phyloP scores from a whole-genome alignment of 345 rosid species.

The Gossypium raimondii region DNA sequence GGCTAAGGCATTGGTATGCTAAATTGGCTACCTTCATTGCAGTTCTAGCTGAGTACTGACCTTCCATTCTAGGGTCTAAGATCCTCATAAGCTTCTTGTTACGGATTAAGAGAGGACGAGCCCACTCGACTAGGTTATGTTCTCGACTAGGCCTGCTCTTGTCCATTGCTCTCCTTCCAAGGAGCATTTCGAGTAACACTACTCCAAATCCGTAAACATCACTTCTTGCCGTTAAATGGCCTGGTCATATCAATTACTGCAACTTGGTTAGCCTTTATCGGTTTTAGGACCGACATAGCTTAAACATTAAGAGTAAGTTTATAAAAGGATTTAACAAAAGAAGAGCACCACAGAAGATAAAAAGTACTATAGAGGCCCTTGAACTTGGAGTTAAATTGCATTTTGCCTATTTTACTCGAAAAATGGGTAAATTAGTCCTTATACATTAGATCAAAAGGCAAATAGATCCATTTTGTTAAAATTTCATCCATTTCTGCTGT shows the following conservation, averaged over 20 bases:
- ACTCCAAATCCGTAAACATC: constrained; percentile 98
- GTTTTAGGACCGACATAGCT: neutral
- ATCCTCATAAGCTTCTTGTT: constrained; percentile 86
- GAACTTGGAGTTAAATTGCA: no score
- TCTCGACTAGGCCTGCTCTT: constrained; percentile 91
- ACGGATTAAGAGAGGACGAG: constrained; percentile 76
- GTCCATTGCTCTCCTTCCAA: constrained; percentile 96
- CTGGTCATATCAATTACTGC: constrained; percentile 35
- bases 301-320: neutral
- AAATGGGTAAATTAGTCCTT: no score
- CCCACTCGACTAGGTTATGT: constrained; percentile 98
- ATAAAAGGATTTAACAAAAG: neutral
- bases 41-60: constrained; percentile 59
- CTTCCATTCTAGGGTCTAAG: constrained; percentile 89
- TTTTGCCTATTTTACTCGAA: no score
- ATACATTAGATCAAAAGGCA: no score
- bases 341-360: neutral
- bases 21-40: constrained; percentile 76
- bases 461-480: no score
- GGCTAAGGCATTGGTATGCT: constrained; percentile 90
- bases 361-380: no score
- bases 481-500: no score
- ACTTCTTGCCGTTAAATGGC: constrained; percentile 93
- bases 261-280: constrained; percentile 9
- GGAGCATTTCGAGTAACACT: constrained; percentile 91